Conservation (phyloP, 306 rosid species). For the Betula pendula region DNA sequence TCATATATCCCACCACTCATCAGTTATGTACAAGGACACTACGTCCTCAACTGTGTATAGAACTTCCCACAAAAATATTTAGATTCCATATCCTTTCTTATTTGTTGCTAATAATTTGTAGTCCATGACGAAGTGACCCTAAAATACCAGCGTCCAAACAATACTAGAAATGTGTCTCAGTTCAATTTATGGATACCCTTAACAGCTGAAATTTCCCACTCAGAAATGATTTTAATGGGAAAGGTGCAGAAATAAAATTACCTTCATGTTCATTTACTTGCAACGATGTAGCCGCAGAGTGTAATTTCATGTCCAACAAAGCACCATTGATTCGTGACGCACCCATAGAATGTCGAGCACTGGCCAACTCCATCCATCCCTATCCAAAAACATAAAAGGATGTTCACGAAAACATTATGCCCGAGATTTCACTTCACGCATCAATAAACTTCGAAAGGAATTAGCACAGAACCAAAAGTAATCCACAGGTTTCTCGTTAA, state of each 20-base stretch:
- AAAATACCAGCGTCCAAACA: neutral
- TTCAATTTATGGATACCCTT: neutral
- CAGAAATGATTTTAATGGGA: neutral
- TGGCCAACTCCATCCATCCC: slow-evolving; percentile 92
- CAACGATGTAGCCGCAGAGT: slow-evolving; percentile 65
- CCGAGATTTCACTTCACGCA: neutral
- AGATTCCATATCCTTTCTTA: slow-evolving; percentile 1
- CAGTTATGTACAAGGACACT: slow-evolving; percentile 15
- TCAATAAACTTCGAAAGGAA: slow-evolving; percentile 10
- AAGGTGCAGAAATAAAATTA: slow-evolving; percentile 22
- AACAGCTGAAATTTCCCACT: neutral
- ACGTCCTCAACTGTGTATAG: neutral
- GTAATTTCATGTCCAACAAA: slow-evolving; percentile 66
- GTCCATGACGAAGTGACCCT: neutral
- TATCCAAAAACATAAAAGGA: slow-evolving; percentile 22
- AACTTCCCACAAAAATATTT: neutral
- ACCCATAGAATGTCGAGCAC: slow-evolving; percentile 93
- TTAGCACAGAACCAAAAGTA: neutral
- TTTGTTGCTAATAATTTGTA: neutral
- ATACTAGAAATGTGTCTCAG: neutral
- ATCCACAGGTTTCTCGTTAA: neutral
- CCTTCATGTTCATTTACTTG: slow-evolving; percentile 50
- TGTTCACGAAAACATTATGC: slow-evolving; percentile 3
- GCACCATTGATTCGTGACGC: slow-evolving; percentile 65
- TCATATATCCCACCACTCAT: neutral